Percentiles rank a stretch among this genome's conserved stretches.
phyloP scores from a whole-genome alignment of 345 rosid genomes.

The Eucalyptus albens region DNA sequence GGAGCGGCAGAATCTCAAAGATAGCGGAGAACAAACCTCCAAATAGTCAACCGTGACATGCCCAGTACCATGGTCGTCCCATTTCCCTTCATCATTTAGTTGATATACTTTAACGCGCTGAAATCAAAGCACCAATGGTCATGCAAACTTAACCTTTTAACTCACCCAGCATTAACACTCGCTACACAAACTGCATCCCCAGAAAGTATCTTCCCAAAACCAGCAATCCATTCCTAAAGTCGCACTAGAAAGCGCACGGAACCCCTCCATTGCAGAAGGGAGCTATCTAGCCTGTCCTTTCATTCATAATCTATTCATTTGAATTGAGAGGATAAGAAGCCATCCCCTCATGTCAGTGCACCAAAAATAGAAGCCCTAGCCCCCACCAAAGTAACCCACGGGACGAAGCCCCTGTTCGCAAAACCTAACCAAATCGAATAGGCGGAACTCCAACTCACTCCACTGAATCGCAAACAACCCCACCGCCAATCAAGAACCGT shows the following conservation, averaged over 20 bases:
- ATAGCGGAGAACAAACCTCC: slow-evolving; percentile 41
- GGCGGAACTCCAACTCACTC: not conserved
- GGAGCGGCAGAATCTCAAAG: not conserved
- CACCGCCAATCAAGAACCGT: not conserved
- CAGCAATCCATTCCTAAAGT: not conserved
- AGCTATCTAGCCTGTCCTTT: not conserved
- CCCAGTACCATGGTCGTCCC: slow-evolving; percentile 99
- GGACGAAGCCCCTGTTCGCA: no score
- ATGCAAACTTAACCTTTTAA: not conserved
- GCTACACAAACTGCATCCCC: not conserved
- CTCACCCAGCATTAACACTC: not conserved
- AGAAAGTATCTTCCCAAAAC: not conserved
- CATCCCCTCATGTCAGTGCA: not conserved
- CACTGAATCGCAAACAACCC: not conserved
- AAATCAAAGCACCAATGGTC: not conserved
- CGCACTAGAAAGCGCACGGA: not conserved
- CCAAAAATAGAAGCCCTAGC: not conserved
- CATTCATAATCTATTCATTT: not conserved
- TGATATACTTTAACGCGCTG: slow-evolving; percentile 92
- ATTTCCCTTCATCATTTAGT: slow-evolving; percentile 62
- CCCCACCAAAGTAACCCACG: not conserved
- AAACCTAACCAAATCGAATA: not conserved
- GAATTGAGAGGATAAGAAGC: not conserved
- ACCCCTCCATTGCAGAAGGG: not conserved
- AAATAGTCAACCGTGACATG: slow-evolving; percentile 64